A percentile compares a stretch with the other conserved stretches of the same genome.
These are phyloP conservation scores for Clarireedia paspali DNA, from an alignment of 2,329 filamentous ascomycete species.

Conservation along the genomic window DNA sequence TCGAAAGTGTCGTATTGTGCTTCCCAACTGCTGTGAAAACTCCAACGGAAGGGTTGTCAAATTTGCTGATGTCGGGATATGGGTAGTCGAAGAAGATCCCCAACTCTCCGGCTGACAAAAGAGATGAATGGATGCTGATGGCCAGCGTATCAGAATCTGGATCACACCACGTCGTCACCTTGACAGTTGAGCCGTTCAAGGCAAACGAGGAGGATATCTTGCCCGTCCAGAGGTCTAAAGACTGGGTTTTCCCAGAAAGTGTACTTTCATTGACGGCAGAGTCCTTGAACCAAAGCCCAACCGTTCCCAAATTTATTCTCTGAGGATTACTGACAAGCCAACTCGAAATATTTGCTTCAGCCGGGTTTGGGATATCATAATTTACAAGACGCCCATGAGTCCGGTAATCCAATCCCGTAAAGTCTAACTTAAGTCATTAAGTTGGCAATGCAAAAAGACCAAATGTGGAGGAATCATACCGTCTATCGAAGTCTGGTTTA, in stretches of 20 bases:
- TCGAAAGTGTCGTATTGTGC: conserved; percentile 30
- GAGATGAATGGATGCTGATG: conserved; percentile 31
- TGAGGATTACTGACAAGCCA: conserved; percentile 46
- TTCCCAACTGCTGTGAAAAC: conserved; percentile 33
- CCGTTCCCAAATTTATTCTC: conserved; percentile 36
- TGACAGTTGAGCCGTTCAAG: conserved; percentile 27
- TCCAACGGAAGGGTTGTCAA: conserved; percentile 35
- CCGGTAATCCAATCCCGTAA: conserved; percentile 24
- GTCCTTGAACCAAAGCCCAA: conserved; percentile 33
- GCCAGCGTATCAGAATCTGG: conserved; percentile 33
- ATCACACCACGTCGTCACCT: conserved; percentile 33
- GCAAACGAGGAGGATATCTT: conserved; percentile 34
- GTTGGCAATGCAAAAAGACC: conserved; percentile 16
- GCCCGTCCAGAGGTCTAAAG: conserved; percentile 33
- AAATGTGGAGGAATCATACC: background rate
- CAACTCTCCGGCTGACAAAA: conserved; percentile 30
- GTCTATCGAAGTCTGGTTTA: conserved; percentile 27
- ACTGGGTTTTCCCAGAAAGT: conserved; percentile 29
- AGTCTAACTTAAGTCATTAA: background rate
- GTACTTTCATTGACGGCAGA: conserved; percentile 25
- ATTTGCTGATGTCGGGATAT: conserved; percentile 36
- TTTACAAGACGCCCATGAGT: conserved; percentile 36
- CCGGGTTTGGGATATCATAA: conserved; percentile 36
- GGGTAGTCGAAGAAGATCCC: conserved; percentile 37
- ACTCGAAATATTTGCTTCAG: conserved; percentile 33